Conservation (phyloP, 2,329 filamentous ascomycete species). For the Cytospora piceicola region DNA sequence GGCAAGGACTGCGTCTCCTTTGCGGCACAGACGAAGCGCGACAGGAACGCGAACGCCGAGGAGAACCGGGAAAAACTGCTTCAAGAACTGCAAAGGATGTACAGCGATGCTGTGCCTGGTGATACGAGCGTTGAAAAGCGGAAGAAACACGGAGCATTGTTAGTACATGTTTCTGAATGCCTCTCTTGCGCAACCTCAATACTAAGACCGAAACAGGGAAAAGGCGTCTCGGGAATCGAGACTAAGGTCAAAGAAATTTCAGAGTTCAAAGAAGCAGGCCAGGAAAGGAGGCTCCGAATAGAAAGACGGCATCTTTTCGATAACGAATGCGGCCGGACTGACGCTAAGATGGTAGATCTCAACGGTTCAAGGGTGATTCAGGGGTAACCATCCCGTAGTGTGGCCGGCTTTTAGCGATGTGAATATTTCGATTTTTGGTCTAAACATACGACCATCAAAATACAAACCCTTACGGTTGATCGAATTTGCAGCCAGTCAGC, state of each 20-base stretch:
- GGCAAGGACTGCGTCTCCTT: slow-evolving; percentile 58
- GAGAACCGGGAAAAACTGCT: slow-evolving; percentile 55
- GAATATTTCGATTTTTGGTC: background rate
- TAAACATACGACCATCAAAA: background rate
- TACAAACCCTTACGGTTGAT: background rate
- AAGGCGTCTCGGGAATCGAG: slow-evolving; percentile 51
- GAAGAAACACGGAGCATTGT: slow-evolving; percentile 55
- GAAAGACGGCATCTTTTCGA: background rate
- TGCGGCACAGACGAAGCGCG: slow-evolving; percentile 59
- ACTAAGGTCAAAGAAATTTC: slow-evolving; percentile 53
- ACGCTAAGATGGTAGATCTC: slow-evolving; percentile 26
- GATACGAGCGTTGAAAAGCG: slow-evolving; percentile 51
- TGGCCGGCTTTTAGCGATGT: background rate
- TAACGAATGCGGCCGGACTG: background rate
- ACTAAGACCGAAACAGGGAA: slow-evolving; percentile 43
- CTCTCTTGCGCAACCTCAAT: background rate
- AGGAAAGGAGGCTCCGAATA: slow-evolving; percentile 21
- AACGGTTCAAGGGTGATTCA: background rate
- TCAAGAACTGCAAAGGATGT: slow-evolving; percentile 54
- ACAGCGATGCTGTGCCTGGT: slow-evolving; percentile 50
- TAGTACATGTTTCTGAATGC: slow-evolving; percentile 32
- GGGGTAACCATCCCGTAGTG: slow-evolving; percentile 5
- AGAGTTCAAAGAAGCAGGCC: slow-evolving; percentile 51
- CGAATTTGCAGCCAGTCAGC: no score
- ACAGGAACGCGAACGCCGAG: slow-evolving; percentile 54